Evolutionary conservation across 495 filamentous ascomycete genomes (phyloP).

Genomic region (Penicillium diatomitis): DNA sequence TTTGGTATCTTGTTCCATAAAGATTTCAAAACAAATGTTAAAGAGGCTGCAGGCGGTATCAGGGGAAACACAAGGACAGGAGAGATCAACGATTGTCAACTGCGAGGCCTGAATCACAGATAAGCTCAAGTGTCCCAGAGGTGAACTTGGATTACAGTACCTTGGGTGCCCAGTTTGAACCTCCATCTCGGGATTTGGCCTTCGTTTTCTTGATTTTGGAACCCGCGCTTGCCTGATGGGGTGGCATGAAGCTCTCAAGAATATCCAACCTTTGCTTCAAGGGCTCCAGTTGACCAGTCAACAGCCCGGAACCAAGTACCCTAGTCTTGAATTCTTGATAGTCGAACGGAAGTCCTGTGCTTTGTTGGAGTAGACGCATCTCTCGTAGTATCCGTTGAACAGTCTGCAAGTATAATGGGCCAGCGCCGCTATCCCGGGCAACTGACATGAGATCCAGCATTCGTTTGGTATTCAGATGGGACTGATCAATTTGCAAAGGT

Average conservation of each 20-base stretch:
- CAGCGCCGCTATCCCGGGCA: slow-evolving; percentile 26
- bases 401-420: slow-evolving; percentile 55
- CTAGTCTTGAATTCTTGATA: slow-evolving; percentile 43
- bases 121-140: neutral
- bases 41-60: slow-evolving; percentile 60
- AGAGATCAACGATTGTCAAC: slow-evolving; percentile 67
- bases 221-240: slow-evolving; percentile 5
- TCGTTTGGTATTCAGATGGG: slow-evolving; percentile 50
- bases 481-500: slow-evolving; percentile 46
- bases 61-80: slow-evolving; percentile 59
- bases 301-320: slow-evolving; percentile 29
- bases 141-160: neutral
- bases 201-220: neutral
- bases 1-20: slow-evolving; percentile 40
- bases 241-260: slow-evolving; percentile 48
- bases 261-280: slow-evolving; percentile 48
- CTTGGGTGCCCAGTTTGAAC: slow-evolving; percentile 7
- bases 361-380: slow-evolving; percentile 41
- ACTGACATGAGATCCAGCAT: slow-evolving; percentile 66
- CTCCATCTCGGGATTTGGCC: neutral
- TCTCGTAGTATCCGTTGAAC: slow-evolving; percentile 50
- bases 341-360: slow-evolving; percentile 31
- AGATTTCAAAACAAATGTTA: slow-evolving; percentile 55
- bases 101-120: slow-evolving; percentile 34
- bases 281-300: slow-evolving; percentile 35